Base-by-base conservation (phyloP, 768 basidiomycete species). In the Naganishia randhawae region DNA sequence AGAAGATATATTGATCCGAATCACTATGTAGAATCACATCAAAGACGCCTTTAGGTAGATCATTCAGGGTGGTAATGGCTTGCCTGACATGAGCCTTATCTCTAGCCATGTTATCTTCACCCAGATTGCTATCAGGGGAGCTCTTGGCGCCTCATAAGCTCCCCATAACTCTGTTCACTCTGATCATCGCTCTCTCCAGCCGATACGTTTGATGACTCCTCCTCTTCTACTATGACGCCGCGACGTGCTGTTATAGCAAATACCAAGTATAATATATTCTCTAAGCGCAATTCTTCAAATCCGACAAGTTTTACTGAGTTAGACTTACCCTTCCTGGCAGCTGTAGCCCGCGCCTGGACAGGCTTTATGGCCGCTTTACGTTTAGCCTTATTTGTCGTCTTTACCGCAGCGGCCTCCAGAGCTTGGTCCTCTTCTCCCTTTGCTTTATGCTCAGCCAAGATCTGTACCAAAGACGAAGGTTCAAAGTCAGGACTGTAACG, bases 391-490 rank as follows among this genome's bases (percentile, higher is more conserved):
- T 88, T 85, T 62, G 85, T 91, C 83, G 91, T 92, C 67, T 87
- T 86, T 74, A 89, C 84, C 16, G 90, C 92, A 33, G 90, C 86
- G 73, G 89, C 89, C 81, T 94, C 90, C 27, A 96, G 84, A 25
- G 87, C 93, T 68, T 93, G 87, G 72, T 97, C 94, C 78, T 95
- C 94, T 69, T 88, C 86, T 3, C 96, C 96, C 79, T 95, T 91
- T 3, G 84, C 83, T 69, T 85, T 87, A 76, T 90, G 85, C 72
- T 92, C 89, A 22, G 90, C 88, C 7, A 98, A 83, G 33, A 93
- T 93, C 91, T 93, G 70, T 25, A 25, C 2, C 13, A 11, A 2
- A 6, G 17, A 37, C 7, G 19, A 55, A 19, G 8, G 25, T 27
- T 37, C 19, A 41, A 11, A 10, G 11, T 22, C 37, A 22, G 57